These are phyloP conservation scores for Aspergillus sp. DNA, from an alignment of 2,329 filamentous ascomycete species.

Conservation along the genomic window DNA sequence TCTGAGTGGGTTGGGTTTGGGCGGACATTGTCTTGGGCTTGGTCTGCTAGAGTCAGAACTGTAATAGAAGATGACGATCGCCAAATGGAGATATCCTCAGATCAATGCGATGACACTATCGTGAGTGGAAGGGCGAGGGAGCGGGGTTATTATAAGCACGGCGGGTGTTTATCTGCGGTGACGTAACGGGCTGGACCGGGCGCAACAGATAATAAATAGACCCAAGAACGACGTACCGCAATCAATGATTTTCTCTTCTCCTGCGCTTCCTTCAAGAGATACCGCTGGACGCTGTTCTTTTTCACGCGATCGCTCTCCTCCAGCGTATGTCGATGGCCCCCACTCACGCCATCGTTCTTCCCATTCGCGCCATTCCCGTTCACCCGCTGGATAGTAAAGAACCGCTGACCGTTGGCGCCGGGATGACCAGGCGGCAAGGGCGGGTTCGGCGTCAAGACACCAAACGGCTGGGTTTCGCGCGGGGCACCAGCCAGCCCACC, in stretches of 20 bases:
- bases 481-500: not conserved
- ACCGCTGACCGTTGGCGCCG: conserved; percentile 53
- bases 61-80: conserved; percentile 11
- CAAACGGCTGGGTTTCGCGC: conserved; percentile 36
- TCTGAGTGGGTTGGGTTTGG: conserved; percentile 54
- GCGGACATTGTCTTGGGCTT: conserved; percentile 45
- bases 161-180: not conserved
- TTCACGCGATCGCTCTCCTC: conserved; percentile 76
- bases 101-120: not conserved
- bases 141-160: not conserved
- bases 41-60: conserved; percentile 8
- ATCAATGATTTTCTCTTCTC: conserved; percentile 58
- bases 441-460: conserved; percentile 42
- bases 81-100: not conserved
- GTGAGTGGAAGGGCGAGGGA: not conserved
- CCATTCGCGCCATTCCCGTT: conserved; percentile 75
- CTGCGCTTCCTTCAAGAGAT: conserved; percentile 63
- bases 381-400: conserved; percentile 74
- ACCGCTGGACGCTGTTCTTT: conserved; percentile 73
- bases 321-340: conserved; percentile 72
- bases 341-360: conserved; percentile 66
- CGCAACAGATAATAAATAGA: not conserved
- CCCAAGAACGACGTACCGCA: conserved; percentile 14
- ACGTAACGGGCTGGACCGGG: not conserved
- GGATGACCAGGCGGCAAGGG: conserved; percentile 45